phyloP scores from a whole-genome alignment of 2,329 filamentous ascomycete species.

The Stagonosporopsis rhizophila region DNA sequence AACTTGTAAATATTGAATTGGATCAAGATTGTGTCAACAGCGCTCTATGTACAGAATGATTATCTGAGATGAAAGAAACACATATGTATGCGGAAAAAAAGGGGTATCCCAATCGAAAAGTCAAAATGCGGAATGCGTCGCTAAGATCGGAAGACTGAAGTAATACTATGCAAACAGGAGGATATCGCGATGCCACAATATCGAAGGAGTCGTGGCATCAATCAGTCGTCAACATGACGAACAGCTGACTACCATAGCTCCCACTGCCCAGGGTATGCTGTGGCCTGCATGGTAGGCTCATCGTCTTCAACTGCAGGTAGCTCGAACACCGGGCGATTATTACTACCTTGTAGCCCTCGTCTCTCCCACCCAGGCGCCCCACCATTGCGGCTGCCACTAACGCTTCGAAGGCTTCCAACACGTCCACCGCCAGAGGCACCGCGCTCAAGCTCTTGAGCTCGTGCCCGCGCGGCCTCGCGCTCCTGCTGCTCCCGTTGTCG shows the following conservation, averaged over 20 bases:
- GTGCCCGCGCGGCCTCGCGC: constrained; percentile 38
- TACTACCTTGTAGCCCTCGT: constrained; percentile 28
- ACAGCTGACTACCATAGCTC: too few relatives aligned
- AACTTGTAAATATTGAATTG: neutral
- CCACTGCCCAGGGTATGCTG: constrained; percentile 70
- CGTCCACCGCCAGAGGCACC: constrained; percentile 42
- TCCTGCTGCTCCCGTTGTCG: constrained; percentile 35
- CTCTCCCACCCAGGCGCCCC: constrained; percentile 39
- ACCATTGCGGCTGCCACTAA: constrained; percentile 37
- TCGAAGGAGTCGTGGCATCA: neutral
- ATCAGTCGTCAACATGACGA: constrained; percentile 41
- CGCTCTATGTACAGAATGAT: neutral
- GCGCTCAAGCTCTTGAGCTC: constrained; percentile 45
- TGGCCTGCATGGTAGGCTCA: constrained; percentile 67
- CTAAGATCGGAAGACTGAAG: constrained; percentile 10
- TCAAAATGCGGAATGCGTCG: constrained; percentile 14
- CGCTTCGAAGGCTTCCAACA: constrained; percentile 42
- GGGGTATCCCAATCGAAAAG: constrained; percentile 15
- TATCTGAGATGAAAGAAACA: neutral
- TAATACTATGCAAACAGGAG: neutral
- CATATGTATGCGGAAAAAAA: constrained; percentile 10
- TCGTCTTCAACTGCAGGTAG: constrained; percentile 53
- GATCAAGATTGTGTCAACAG: neutral
- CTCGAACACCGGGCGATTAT: constrained; percentile 39
- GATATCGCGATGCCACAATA: neutral